Evolutionary conservation across 1,284 basidiomycete genomes (phyloP), one percentile per base, ranked within the genome.

Genomic region (Irpex sp.): DNA sequence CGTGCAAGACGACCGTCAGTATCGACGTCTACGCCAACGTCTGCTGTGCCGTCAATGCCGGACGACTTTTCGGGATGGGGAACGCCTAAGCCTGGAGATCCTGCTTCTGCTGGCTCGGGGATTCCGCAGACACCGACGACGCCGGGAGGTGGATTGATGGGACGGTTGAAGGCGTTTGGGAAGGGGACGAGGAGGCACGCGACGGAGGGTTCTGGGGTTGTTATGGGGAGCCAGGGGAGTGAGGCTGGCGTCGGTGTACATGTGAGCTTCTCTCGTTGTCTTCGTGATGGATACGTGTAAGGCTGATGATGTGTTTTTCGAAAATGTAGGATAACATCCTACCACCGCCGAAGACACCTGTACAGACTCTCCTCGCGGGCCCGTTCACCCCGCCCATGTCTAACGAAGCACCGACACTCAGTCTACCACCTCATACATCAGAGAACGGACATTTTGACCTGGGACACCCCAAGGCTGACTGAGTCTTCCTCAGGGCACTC

Each of bases 151-250:
- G 84, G 87, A 3, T 77, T 94, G 57, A 94, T 94, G 84, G 90
- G 92, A 2, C 83, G 88, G 62, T 76, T 95, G 66, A 93, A 89
- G 75, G 88, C 78, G 63, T 85, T 94, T 63, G 92, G 90, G 6
- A 88, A 86, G 71, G 81, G 78, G 61, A 68, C 75, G 15, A 82
- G 79, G 68, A 84, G 84, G 71, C 81, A 83, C 62, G 68, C 75
- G 11, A 75, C 73, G 39, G 78, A 78, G 73, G 69, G 72, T 2
- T 66, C 72, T 1, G 73, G 74, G 50, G 68, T 75, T 1, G 62
- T 69, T 11, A 67, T 65, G 17, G 64, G 64, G 11, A 61, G 66
- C 5, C 46, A 61, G 9, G 56, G 56, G 7, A 60, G 64, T 3
- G 77, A 75, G 2, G 65, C 69, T 13, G 5, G 62, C 67, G 19